phyloP scores from a whole-genome alignment of 768 basidiomycete species.

The Leccinum rimulosum region DNA sequence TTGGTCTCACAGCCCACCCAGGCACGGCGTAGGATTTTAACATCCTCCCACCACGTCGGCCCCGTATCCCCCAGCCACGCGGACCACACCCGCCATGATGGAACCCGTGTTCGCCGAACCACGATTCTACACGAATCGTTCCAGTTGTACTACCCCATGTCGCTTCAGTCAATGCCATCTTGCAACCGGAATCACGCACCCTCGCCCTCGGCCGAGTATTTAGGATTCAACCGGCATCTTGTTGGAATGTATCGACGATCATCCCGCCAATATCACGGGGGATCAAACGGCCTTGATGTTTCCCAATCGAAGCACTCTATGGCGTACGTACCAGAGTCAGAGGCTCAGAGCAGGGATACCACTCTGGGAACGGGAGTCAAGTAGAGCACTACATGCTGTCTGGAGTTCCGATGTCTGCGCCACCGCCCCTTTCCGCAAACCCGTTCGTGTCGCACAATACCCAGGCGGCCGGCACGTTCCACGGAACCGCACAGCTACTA shows the following conservation, averaged over 20 bases:
- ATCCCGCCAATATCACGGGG: slow-evolving; percentile 29
- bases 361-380: slow-evolving; percentile 36
- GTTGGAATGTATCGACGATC: slow-evolving; percentile 40
- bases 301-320: slow-evolving; percentile 38
- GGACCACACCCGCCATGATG: slow-evolving; percentile 27
- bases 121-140: slow-evolving; percentile 69
- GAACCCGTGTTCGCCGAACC: slow-evolving; percentile 52
- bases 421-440: slow-evolving; percentile 46
- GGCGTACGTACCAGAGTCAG: slow-evolving; percentile 38
- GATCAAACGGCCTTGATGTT: slow-evolving; percentile 22
- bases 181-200: slow-evolving; percentile 33
- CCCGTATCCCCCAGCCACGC: slow-evolving; percentile 57
- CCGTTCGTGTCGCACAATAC: slow-evolving; percentile 26
- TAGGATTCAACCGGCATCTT: slow-evolving; percentile 43
- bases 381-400: slow-evolving; percentile 27
- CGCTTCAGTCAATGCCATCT: slow-evolving; percentile 53
- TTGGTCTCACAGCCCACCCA: slow-evolving; percentile 30
- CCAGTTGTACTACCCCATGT: slow-evolving; percentile 77
- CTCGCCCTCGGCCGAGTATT: slow-evolving; percentile 38
- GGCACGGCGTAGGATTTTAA: too few relatives aligned
- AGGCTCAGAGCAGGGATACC: slow-evolving; percentile 40
- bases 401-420: slow-evolving; percentile 51
- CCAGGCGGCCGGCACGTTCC: slow-evolving; percentile 22
- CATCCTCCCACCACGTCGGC: slow-evolving; percentile 78
- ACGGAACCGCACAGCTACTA: slow-evolving; percentile 32